A percentile compares a stretch with the other conserved stretches of the same genome.
These are phyloP conservation scores for Dendrocalamus latiflorus DNA, from an alignment of 202 grass and related monocot genomes.

Conservation along the genomic window DNA sequence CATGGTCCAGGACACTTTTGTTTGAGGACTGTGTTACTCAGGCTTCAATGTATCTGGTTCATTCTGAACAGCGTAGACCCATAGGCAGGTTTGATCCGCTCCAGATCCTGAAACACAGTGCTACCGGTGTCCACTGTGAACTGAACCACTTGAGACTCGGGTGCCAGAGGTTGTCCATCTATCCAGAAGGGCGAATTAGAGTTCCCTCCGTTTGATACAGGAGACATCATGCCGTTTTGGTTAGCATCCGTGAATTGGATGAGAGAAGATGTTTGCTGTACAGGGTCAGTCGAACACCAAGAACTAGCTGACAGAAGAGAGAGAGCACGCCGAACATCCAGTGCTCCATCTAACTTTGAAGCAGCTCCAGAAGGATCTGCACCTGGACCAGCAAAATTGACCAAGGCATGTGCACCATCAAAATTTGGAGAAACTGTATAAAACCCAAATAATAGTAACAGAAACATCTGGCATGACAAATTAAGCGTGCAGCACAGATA, in stretches of 20 bases:
- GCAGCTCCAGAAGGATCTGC: too few relatives aligned
- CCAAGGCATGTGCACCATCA: neutral
- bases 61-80: slow-evolving; percentile 34
- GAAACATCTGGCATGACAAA: neutral
- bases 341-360: too few relatives aligned
- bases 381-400: slow-evolving; percentile 17
- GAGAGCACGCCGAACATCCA: too few relatives aligned
- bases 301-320: too few relatives aligned
- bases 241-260: too few relatives aligned
- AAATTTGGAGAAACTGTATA: neutral
- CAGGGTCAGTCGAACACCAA: too few relatives aligned
- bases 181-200: too few relatives aligned
- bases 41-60: slow-evolving; percentile 29
- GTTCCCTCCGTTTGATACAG: too few relatives aligned
- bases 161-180: slow-evolving; percentile 16
- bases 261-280: too few relatives aligned
- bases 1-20: neutral
- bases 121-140: slow-evolving; percentile 29
- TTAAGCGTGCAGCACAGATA: neutral
- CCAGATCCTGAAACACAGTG: slow-evolving; percentile 30
- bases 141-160: neutral
- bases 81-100: slow-evolving; percentile 36
- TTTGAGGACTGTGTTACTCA: neutral
- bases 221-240: too few relatives aligned
- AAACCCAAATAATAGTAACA: neutral